Evolutionary conservation across 2,329 filamentous ascomycete species (phyloP), one percentile per base, ranked within the genome.

Genomic region (Aspergillus nomiae): DNA sequence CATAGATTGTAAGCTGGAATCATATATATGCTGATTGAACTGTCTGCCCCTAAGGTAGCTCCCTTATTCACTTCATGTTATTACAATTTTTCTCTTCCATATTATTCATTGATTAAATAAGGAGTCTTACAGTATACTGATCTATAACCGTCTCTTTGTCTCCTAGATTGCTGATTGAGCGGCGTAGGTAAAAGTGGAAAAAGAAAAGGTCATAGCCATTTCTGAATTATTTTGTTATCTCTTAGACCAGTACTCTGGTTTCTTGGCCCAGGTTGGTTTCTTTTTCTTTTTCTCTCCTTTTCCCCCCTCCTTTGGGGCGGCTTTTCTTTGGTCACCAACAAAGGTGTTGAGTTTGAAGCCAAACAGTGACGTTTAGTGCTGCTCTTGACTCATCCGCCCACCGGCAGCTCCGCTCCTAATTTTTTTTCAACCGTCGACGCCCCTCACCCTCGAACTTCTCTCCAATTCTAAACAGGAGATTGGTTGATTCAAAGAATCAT

Each of bases 381-480:
- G 19, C 50, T 50, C 56, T 68, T 66, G 67, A 69, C 65, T 69
- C 65, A 66, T 69, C 63, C 62, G 43, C 62, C 64, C 62, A 61
- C 56, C 24, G 58, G 50, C 24, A 38, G 14, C 50, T 36, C 62
- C 30, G 50, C 26, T 56, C 60, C 24, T 43, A 56, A 41, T 28
- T 54, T 59, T 60, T 65, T 67, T 63, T 64, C 60, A 32, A 51
- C 28, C 19, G 11, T 51, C 48, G 34, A n/a, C 48, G 28, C 48
- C 48, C 48, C 48, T 51, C 28, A 51, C 28, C 12, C 12, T 53
- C 48, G 19, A 34, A 53, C 26, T 5, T 28, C 26, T 28, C 51
- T 61, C 11, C 28, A 38, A 38, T 38, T 36, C 51, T 55, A 55
- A 38, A 24, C 32, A 41, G 11, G 30, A 38, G 11, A n/a, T 55